A percentile compares a stretch with the other conserved stretches of the same genome.
Conservation (phyloP, 345 rosid species). For the Turritis glabra region DNA sequence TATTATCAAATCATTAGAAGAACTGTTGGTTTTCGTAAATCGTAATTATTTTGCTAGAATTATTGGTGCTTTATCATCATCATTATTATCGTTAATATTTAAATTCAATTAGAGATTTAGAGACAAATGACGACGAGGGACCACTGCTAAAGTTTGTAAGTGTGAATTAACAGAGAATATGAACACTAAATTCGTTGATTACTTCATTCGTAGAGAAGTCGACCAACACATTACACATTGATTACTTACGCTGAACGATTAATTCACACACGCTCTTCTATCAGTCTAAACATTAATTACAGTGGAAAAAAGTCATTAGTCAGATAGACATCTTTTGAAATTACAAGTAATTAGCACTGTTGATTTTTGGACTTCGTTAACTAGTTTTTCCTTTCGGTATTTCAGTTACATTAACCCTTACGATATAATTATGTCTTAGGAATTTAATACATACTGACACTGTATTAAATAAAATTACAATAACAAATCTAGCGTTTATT, state of each 20-base stretch:
- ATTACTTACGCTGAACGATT: no score
- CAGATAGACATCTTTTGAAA: no score
- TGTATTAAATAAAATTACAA: no score
- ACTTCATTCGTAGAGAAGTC: neutral
- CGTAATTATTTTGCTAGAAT: neutral
- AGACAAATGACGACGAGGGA: conserved; percentile 17
- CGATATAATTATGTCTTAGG: no score
- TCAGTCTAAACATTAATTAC: neutral
- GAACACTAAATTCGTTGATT: neutral
- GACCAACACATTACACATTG: neutral
- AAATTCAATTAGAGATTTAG: neutral
- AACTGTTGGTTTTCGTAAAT: neutral
- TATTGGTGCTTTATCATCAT: conserved; percentile 24
- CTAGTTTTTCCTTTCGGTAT: no score
- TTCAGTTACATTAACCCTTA: no score
- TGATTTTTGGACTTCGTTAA: no score
- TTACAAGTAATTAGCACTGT: no score
- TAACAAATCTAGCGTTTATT: no score
- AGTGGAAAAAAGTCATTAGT: no score
- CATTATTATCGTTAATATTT: neutral
- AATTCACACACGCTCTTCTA: neutral
- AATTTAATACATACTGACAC: no score
- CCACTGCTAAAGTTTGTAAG: neutral
- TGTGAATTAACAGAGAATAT: neutral
- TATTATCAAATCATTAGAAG: conserved; percentile 16